phyloP scores from a whole-genome alignment of 306 rosid genomes.

The Lotus japonicus region DNA sequence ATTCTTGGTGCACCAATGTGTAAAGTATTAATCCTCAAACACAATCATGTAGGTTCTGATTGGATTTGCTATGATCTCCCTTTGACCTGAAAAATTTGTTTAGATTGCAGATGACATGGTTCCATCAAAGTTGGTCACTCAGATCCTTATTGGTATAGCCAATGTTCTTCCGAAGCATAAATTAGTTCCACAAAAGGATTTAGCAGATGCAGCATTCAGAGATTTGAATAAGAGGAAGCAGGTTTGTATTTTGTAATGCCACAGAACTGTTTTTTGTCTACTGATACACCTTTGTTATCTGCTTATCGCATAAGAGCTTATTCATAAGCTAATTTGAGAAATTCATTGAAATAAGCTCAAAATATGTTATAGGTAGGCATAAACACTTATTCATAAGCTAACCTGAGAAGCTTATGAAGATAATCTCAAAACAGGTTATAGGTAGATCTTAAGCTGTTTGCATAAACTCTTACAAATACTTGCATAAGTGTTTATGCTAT shows the following conservation, averaged over 20 bases:
- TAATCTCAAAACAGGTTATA: too few relatives aligned
- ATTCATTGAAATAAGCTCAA: too few relatives aligned
- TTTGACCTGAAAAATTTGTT: conserved; percentile 20
- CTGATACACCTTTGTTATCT: too few relatives aligned
- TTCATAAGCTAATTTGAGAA: too few relatives aligned
- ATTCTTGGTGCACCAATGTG: conserved; percentile 97
- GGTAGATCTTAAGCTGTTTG: too few relatives aligned
- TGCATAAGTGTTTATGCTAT: too few relatives aligned
- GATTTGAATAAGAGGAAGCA: conserved; percentile 53
- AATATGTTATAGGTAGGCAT: too few relatives aligned
- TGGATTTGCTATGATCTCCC: neutral
- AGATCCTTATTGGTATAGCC: conserved; percentile 55
- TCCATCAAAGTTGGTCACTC: conserved; percentile 58
- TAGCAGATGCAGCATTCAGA: conserved; percentile 83
- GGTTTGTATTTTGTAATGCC: conserved; percentile 38
- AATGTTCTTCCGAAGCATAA: conserved; percentile 67
- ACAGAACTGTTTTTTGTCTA: neutral
- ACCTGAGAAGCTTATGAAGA: too few relatives aligned
- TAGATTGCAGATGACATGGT: conserved; percentile 91
- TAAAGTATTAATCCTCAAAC: conserved; percentile 53
- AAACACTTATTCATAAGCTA: too few relatives aligned
- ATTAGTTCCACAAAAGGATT: conserved; percentile 76
- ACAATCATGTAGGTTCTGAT: neutral
- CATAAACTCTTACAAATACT: too few relatives aligned
- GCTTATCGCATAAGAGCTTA: too few relatives aligned